These are phyloP conservation scores for Lichtheimia corymbifera DNA, from an alignment of 371 early-diverging fungal genomes.

Conservation along the genomic window DNA sequence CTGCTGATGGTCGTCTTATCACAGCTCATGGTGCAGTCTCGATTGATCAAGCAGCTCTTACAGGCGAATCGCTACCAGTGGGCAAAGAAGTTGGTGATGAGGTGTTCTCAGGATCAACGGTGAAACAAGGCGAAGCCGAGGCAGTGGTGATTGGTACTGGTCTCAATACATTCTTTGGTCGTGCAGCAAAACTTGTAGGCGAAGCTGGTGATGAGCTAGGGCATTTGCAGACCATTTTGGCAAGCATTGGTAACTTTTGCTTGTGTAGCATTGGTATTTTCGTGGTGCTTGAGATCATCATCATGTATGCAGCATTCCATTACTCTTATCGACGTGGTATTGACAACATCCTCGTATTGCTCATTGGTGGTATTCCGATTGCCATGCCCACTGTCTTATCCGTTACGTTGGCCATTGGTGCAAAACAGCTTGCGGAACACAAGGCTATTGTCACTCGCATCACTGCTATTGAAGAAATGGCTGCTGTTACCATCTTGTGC, in stretches of 20 bases:
- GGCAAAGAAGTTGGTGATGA: constrained; percentile 72
- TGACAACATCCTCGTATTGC: constrained; percentile 72
- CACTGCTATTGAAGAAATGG: constrained; percentile 90
- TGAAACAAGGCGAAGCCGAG: constrained; percentile 91
- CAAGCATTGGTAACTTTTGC: constrained; percentile 90
- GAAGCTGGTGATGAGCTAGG: constrained; percentile 81
- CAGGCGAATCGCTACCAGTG: constrained; percentile 81
- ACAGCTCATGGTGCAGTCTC: constrained; percentile 47
- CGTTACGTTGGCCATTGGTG: constrained; percentile 94
- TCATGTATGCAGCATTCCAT: constrained; percentile 81
- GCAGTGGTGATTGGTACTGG: constrained; percentile 90
- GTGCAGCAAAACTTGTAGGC: constrained; percentile 82
- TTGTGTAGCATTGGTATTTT: constrained; percentile 69
- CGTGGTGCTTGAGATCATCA: constrained; percentile 77
- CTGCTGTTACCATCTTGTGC: constrained; percentile 91
- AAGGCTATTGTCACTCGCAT: constrained; percentile 91
- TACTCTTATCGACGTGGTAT: constrained; percentile 70
- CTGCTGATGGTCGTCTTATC: constrained; percentile 74
- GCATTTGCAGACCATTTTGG: constrained; percentile 86
- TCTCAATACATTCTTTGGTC: constrained; percentile 87
- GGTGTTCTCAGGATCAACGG: constrained; percentile 79
- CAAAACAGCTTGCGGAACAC: constrained; percentile 90
- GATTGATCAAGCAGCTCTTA: constrained; percentile 83
- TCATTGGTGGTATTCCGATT: constrained; percentile 82
- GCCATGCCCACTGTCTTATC: constrained; percentile 87